These are phyloP conservation scores for Ogataea nitratoaversa DNA, from an alignment of 805 yeast genomes.

Conservation along the genomic window DNA sequence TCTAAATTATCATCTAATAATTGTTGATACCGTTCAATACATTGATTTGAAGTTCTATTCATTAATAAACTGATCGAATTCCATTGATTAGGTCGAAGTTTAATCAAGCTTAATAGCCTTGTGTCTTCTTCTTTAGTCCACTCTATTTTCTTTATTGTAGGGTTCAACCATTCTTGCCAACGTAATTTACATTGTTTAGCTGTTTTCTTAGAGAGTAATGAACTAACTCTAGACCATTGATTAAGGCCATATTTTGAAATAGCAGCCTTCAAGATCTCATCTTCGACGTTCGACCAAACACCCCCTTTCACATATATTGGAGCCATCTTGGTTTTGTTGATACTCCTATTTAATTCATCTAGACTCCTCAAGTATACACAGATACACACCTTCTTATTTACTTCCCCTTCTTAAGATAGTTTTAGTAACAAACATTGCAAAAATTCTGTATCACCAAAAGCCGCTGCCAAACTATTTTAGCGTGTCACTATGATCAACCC, in stretches of 20 bases:
- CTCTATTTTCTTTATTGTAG: constrained; percentile 54
- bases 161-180: constrained; percentile 87
- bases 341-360: no score
- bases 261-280: constrained; percentile 85
- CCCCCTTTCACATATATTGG: constrained; percentile 84
- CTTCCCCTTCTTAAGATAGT: no score
- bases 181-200: constrained; percentile 91
- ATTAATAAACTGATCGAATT: constrained; percentile 77
- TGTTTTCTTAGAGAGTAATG: constrained; percentile 76
- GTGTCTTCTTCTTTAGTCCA: constrained; percentile 82
- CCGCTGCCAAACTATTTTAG: no score
- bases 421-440: no score
- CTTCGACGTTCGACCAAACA: constrained; percentile 82
- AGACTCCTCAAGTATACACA: no score
- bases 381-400: no score
- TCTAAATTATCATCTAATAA: constrained; percentile 50
- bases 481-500: no score
- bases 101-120: constrained; percentile 59
- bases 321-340: constrained; percentile 43
- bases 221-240: constrained; percentile 92
- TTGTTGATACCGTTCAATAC: constrained; percentile 79
- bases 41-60: constrained; percentile 82
- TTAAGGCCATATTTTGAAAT: constrained; percentile 89
- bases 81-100: constrained; percentile 89
- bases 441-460: no score